Evolutionary conservation across 257 asterid species (phyloP).

Genomic region (Paraleonurus japonicus): DNA sequence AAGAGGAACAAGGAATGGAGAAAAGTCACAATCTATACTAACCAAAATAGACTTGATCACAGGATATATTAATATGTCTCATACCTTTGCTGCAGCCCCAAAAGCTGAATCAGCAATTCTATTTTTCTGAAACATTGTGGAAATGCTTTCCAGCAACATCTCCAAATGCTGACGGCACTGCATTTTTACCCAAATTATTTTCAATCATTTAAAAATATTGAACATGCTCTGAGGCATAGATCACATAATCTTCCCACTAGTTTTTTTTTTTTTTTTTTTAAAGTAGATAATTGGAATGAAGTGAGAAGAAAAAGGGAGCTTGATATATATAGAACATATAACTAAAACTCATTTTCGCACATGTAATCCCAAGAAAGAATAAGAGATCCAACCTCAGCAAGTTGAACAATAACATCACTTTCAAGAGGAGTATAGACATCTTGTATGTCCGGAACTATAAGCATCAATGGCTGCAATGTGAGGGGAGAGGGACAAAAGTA

Average conservation of each 20-base stretch:
- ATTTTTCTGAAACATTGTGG: conserved; percentile 77
- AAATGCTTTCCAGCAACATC: conserved; percentile 77
- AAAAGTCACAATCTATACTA: background rate
- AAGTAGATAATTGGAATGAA: no score
- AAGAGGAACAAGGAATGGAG: background rate
- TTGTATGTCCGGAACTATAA: conserved; percentile 90
- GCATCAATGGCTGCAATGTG: conserved; percentile 86
- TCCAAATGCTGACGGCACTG: conserved; percentile 91
- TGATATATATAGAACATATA: background rate
- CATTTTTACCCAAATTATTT: conserved; percentile 24
- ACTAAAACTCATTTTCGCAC: background rate
- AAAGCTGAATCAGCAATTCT: conserved; percentile 85
- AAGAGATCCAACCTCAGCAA: conserved; percentile 44
- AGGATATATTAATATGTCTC: background rate
- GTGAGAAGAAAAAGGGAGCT: background rate
- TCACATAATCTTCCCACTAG: background rate
- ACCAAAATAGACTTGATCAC: background rate
- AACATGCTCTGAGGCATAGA: conserved; percentile 1
- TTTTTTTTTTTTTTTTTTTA: no score
- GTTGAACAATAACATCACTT: conserved; percentile 84
- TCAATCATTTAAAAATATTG: background rate
- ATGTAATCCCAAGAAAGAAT: conserved; percentile 1
- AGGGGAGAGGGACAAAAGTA: background rate
- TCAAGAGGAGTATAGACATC: conserved; percentile 94
- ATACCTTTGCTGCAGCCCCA: conserved; percentile 91